Conservation (phyloP, 2,329 filamentous ascomycete species). For the Kalmusia sp. region DNA sequence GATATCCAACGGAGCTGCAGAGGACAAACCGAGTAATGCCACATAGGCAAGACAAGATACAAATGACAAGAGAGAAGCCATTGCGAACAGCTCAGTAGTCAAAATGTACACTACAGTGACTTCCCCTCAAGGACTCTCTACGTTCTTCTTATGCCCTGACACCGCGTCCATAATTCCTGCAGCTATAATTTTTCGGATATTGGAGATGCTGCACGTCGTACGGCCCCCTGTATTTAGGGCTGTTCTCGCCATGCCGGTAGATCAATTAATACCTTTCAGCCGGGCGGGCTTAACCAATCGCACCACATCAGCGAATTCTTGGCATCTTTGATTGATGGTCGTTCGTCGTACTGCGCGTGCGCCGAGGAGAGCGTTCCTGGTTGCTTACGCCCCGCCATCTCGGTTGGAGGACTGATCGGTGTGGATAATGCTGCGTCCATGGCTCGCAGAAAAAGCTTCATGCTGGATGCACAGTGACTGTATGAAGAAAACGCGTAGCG, state of each 20-base stretch:
- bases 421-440: background rate
- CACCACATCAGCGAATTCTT: background rate
- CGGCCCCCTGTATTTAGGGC: conserved; percentile 18
- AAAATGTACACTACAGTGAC: background rate
- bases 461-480: background rate
- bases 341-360: background rate
- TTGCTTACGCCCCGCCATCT: conserved; percentile 13
- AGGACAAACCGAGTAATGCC: conserved; percentile 14
- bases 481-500: background rate
- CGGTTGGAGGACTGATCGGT: background rate
- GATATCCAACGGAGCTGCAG: conserved; percentile 13
- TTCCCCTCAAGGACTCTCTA: background rate
- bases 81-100: conserved; percentile 10
- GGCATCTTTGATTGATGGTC: conserved; percentile 5
- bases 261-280: conserved; percentile 14
- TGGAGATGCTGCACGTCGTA: conserved; percentile 13
- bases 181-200: conserved; percentile 8
- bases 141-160: background rate
- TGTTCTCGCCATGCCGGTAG: conserved; percentile 13
- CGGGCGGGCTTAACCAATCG: conserved; percentile 10
- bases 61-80: conserved; percentile 20
- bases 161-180: background rate
- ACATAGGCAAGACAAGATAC: conserved; percentile 13
- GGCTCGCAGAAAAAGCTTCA: background rate
- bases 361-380: background rate